These are phyloP conservation scores for Fusarium secorum DNA, from an alignment of 2,329 filamentous ascomycete genomes.

Conservation along the genomic window DNA sequence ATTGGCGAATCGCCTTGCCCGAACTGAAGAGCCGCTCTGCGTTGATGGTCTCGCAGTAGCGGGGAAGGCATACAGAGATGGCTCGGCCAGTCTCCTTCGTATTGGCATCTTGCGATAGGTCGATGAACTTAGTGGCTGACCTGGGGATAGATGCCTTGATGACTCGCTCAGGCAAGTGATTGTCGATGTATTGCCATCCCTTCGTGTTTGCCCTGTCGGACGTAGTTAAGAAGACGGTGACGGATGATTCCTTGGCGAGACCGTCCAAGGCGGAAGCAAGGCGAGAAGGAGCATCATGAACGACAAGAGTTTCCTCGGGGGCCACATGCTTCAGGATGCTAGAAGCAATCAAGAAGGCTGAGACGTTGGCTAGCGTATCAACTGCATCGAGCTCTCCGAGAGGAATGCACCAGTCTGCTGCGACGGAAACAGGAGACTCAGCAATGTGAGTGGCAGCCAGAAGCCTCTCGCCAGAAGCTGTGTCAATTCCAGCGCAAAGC, in stretches of 20 bases:
- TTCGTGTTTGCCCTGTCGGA: rapidly evolving
- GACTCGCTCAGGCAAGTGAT: not conserved
- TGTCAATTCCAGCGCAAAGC: not conserved
- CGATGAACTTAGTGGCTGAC: not conserved
- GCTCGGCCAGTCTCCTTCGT: rapidly evolving
- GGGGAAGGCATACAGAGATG: not conserved
- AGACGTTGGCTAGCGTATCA: not conserved
- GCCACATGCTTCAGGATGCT: rapidly evolving
- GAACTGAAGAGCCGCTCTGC: rapidly evolving
- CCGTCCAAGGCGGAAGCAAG: not conserved
- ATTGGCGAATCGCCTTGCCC: not conserved
- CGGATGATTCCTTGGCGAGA: rapidly evolving
- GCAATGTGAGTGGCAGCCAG: not conserved
- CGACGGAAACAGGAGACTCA: not conserved
- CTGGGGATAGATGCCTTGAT: rapidly evolving
- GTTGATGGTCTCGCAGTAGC: not conserved
- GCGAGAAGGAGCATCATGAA: rapidly evolving
- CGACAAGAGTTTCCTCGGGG: rapidly evolving
- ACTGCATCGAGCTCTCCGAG: not conserved
- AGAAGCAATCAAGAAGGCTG: not conserved
- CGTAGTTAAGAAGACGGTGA: rapidly evolving
- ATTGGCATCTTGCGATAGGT: rapidly evolving
- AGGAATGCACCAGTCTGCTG: not conserved
- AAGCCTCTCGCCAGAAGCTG: rapidly evolving
- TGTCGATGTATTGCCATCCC: not conserved